Evolutionary conservation across 805 yeast species (phyloP).

Genomic region (Metschnikowia similis): DNA sequence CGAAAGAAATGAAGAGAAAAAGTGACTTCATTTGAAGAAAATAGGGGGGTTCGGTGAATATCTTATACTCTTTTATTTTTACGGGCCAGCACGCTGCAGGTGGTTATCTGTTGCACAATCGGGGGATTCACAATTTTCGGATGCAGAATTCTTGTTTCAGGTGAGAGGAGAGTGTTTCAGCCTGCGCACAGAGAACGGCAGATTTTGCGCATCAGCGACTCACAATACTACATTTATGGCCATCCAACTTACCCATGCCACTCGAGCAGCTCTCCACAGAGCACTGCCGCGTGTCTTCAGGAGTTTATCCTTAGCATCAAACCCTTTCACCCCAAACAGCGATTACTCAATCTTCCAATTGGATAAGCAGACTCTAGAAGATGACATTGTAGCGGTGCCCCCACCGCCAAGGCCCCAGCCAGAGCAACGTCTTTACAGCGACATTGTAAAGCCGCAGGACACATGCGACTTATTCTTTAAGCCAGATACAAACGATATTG

Average conservation of each 20-base stretch:
- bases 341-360: conserved; percentile 24
- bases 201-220: neutral
- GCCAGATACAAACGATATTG: conserved; percentile 26
- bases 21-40: neutral
- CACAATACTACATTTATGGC: neutral
- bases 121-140: neutral
- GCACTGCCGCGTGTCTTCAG: neutral
- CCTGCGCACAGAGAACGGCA: conserved; percentile 1
- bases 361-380: conserved; percentile 25
- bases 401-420: conserved; percentile 20
- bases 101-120: neutral
- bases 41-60: neutral
- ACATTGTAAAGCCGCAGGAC: conserved; percentile 32
- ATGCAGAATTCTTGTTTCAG: conserved; percentile 2
- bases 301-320: neutral
- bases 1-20: neutral
- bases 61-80: neutral
- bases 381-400: conserved; percentile 34
- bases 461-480: conserved; percentile 31
- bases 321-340: conserved; percentile 26
- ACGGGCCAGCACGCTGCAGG: neutral
- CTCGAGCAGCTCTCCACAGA: neutral
- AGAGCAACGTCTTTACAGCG: conserved; percentile 9
- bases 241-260: neutral
- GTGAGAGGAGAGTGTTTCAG: conserved; percentile 2